phyloP scores from a whole-genome alignment of 2,329 filamentous ascomycete genomes.

The Paraphoma sp. region DNA sequence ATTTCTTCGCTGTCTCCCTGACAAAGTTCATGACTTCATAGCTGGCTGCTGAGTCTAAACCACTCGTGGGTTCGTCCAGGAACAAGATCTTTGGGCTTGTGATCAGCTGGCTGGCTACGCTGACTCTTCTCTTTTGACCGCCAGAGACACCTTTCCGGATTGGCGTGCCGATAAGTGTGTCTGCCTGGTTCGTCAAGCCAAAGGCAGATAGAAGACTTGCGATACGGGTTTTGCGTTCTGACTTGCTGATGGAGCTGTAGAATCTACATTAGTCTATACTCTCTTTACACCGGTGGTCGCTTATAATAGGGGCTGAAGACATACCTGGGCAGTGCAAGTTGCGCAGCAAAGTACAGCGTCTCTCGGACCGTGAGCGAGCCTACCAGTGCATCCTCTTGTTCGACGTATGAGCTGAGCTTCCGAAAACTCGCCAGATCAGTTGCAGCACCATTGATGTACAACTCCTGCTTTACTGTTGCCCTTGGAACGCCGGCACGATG shows the following conservation, averaged over 20 bases:
- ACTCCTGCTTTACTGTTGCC: conserved; percentile 60
- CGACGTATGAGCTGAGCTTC: conserved; percentile 76
- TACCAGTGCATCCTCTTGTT: conserved; percentile 86
- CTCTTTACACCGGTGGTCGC: no score
- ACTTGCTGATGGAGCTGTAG: conserved; percentile 57
- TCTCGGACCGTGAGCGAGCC: conserved; percentile 81
- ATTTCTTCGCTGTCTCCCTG: conserved; percentile 67
- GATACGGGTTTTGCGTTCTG: conserved; percentile 68
- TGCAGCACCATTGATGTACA: conserved; percentile 68
- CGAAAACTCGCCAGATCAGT: conserved; percentile 65
- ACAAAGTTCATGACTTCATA: conserved; percentile 80
- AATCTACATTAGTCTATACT: conserved; percentile 8
- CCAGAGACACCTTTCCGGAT: conserved; percentile 84
- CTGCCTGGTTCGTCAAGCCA: conserved; percentile 71
- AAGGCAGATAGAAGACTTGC: conserved; percentile 73
- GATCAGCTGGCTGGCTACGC: conserved; percentile 81
- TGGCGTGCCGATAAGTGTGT: conserved; percentile 80
- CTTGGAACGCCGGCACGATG: conserved; percentile 63
- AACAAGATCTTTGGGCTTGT: conserved; percentile 83
- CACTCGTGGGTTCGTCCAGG: conserved; percentile 83
- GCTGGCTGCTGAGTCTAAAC: conserved; percentile 78
- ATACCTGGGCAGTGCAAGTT: conserved; percentile 62
- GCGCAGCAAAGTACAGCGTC: conserved; percentile 78
- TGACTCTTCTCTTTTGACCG: conserved; percentile 82
- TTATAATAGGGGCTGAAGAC: not conserved